These are phyloP conservation scores for Penicillium pancosmium DNA, from an alignment of 495 filamentous ascomycete genomes.

Conservation along the genomic window DNA sequence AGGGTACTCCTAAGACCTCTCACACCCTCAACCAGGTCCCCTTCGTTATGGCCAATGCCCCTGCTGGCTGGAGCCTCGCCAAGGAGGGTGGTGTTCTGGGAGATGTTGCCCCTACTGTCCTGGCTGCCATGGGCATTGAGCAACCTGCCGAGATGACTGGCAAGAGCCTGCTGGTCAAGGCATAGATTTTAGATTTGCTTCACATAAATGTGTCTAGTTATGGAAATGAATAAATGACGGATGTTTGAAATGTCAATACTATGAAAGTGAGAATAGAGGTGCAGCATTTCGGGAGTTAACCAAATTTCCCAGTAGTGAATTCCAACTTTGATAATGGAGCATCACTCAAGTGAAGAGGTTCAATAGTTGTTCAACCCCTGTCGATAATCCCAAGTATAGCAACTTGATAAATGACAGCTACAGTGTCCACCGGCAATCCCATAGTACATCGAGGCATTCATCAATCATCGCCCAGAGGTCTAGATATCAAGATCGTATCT, in stretches of 20 bases:
- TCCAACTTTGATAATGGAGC: no score
- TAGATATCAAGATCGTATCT: no score
- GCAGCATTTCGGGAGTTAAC: background rate
- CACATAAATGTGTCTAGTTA: slow-evolving; percentile 16
- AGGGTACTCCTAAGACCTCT: slow-evolving; percentile 94
- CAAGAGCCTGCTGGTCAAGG: slow-evolving; percentile 76
- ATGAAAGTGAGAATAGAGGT: slow-evolving; percentile 8
- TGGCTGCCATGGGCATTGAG: slow-evolving; percentile 86
- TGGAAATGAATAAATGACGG: slow-evolving; percentile 31
- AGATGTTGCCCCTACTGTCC: slow-evolving; percentile 91
- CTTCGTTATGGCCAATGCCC: slow-evolving; percentile 97
- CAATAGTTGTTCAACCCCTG: no score
- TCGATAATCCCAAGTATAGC: no score
- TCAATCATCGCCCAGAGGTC: no score
- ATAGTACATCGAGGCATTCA: no score
- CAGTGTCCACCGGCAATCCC: no score
- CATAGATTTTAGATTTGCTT: slow-evolving; percentile 28
- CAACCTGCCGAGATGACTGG: slow-evolving; percentile 94
- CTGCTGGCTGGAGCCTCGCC: slow-evolving; percentile 83
- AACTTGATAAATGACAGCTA: no score
- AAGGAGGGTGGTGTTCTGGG: slow-evolving; percentile 86
- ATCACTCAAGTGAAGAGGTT: no score
- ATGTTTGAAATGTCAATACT: slow-evolving; percentile 21
- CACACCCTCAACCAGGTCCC: slow-evolving; percentile 98
- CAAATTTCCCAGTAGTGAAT: background rate